Evolutionary conservation across 208 protist genomes (phyloP), one percentile per base, ranked within the genome.

Genomic region (Crithidia mellificae): DNA sequence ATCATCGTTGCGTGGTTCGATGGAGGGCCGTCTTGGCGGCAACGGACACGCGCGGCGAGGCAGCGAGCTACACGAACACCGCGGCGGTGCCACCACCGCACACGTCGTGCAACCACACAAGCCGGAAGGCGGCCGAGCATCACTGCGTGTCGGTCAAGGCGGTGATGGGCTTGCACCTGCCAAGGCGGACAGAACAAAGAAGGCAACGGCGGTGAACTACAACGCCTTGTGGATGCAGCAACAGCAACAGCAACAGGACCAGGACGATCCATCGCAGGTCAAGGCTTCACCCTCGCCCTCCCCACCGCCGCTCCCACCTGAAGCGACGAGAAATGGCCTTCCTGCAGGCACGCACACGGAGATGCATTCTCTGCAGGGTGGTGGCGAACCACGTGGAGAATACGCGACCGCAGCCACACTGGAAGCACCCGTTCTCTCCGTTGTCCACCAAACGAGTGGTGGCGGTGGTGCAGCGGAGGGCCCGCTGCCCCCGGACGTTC

Each of bases 401-500:
- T n/a, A n/a, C n/a, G n/a, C n/a, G n/a, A n/a, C n/a, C n/a, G n/a
- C n/a, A n/a, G n/a, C n/a, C n/a, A n/a, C n/a, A n/a, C n/a, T n/a
- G n/a, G n/a, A n/a, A n/a, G n/a, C n/a, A n/a, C n/a, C 1, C 30
- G n/a, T 5, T 22, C 5, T 22, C 2, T 9, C 3, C 29, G 29
- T 3, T 39, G 55, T 9, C 14, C 15, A 8, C 1, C 11, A n/a
- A 4, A n/a, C 38, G 38, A 20, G 32, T 15, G 38, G 22, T 2
- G 6, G 6, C 17, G 14, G 25, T 19, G 53, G 56, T 64, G 55
- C 47, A 6, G 41, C 86, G 44, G 88, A 93, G 58, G 88, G 88
- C 12, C 88, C 88, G 22, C 68, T 93, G 34, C 88, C 88, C 19
- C 74, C 88, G 0, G 88, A 91, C 36, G 81, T 93, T 53, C 88